Conservation (phyloP, 169 alveolate species). For the Eimeria praecox region DNA sequence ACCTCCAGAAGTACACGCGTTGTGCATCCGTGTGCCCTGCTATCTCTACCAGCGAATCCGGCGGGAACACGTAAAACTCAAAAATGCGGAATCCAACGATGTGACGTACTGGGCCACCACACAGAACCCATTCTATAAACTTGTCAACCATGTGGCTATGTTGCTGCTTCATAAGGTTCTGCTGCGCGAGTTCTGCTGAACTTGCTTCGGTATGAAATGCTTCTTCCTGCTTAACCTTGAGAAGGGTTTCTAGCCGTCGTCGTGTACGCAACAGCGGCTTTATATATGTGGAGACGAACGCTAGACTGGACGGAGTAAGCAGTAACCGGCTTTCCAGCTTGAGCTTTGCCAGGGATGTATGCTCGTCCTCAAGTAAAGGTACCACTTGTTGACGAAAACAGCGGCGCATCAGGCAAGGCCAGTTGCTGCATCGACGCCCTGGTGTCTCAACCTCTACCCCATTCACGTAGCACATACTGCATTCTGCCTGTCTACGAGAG, state of each 20-base stretch:
- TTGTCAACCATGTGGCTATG: constrained; percentile 63
- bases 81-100: constrained; percentile 56
- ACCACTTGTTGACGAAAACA: constrained; percentile 21
- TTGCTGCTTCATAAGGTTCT: constrained; percentile 69
- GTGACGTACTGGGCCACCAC: constrained; percentile 66
- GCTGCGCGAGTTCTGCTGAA: constrained; percentile 43
- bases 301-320: constrained; percentile 62
- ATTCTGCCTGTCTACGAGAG: neutral
- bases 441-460: neutral
- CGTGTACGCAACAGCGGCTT: constrained; percentile 70
- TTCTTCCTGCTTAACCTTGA: constrained; percentile 56
- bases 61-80: constrained; percentile 17
- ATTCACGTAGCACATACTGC: constrained; percentile 3
- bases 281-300: constrained; percentile 50
- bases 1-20: constrained; percentile 62
- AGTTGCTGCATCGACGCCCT: constrained; percentile 38
- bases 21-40: constrained; percentile 71
- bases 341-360: constrained; percentile 56
- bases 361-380: constrained; percentile 46
- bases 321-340: constrained; percentile 55
- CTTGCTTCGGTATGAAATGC: neutral
- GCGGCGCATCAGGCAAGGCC: constrained; percentile 56
- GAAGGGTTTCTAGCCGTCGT: constrained; percentile 10
- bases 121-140: constrained; percentile 39
- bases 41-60: constrained; percentile 52